Base-by-base conservation (phyloP, 2,329 filamentous ascomycete species). In the Nectriaceae sp. region DNA sequence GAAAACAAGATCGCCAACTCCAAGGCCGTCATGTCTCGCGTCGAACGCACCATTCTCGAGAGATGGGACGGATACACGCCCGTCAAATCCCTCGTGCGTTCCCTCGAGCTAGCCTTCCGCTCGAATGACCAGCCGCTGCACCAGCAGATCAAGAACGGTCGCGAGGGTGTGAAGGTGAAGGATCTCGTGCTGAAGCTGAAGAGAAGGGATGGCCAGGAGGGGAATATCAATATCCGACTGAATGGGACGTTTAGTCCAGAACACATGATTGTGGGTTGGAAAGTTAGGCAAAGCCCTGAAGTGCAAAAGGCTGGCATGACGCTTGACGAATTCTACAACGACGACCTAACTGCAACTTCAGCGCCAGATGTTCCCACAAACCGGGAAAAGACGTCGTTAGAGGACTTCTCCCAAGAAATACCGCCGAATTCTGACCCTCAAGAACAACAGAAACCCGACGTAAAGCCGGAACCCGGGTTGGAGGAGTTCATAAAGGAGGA, bases 21-120 rank as follows among this genome's bases (percentile, higher is more conserved):
- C n/a, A 47, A 41, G 16, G 37, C 47, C 18, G 47, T 69, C 10
- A 60, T 63, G 51, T 60, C 62, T 3, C 57, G 57, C 24, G 44
- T 64, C 4, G 68, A 70, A 48, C 61, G 61, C 44, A 57, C 57
- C 42, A 63, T 70, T n/a, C 56, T 69, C 13, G 41, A 52, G 8
- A 50, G 42, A 13, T 68, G 64, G 48, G 51, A 57, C 4, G 63
- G 56, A 16, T 69, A 66, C 44, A 46, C 49, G 29, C 66, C 66
- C 16, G 33, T 52, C n/a, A 59, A 62, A 36, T 37, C 59, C 8
- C 65, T 70, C 5, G 58, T 52, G 11, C 49, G 50, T 10, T 48
- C 59, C 3, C 56, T 70, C 15, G 57, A 62, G 22, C 49, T 56
- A 2, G 57, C 63, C 5, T 62, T 59, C 35, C 56, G 56, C 13